These are phyloP conservation scores for Bruguiera parviflora DNA, from an alignment of 345 rosid species.

Conservation along the genomic window DNA sequence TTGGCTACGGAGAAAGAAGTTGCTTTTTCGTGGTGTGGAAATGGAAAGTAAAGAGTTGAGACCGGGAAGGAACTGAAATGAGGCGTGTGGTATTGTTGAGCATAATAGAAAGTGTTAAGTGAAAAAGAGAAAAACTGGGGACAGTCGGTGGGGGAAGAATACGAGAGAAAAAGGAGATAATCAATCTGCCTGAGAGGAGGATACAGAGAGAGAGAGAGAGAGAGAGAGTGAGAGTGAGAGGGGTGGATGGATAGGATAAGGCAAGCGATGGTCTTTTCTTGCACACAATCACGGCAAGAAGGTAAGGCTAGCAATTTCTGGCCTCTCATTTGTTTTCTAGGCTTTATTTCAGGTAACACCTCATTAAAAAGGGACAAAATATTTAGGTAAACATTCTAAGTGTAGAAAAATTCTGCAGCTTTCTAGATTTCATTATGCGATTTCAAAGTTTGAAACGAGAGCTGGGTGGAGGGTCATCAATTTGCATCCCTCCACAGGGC, in stretches of 20 bases:
- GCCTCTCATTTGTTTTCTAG: slow-evolving; percentile 54
- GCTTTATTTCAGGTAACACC: background rate
- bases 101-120: background rate
- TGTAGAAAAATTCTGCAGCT: no score
- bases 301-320: slow-evolving; percentile 49
- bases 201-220: slow-evolving; percentile 5
- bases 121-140: slow-evolving; percentile 11
- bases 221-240: background rate
- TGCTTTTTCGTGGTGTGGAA: background rate
- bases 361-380: background rate
- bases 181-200: background rate
- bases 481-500: no score
- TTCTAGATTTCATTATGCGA: no score
- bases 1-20: background rate
- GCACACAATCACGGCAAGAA: slow-evolving; percentile 23
- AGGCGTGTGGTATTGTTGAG: slow-evolving; percentile 13
- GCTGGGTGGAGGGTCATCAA: no score
- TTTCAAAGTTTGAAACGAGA: no score
- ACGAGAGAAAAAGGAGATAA: background rate
- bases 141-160: slow-evolving; percentile 16
- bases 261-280: slow-evolving; percentile 36
- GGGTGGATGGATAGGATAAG: slow-evolving; percentile 65
- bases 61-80: background rate
- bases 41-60: background rate
- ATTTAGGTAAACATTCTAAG: background rate